Evolutionary conservation across 768 basidiomycete genomes (phyloP).

Genomic region (Vararia minispora): DNA sequence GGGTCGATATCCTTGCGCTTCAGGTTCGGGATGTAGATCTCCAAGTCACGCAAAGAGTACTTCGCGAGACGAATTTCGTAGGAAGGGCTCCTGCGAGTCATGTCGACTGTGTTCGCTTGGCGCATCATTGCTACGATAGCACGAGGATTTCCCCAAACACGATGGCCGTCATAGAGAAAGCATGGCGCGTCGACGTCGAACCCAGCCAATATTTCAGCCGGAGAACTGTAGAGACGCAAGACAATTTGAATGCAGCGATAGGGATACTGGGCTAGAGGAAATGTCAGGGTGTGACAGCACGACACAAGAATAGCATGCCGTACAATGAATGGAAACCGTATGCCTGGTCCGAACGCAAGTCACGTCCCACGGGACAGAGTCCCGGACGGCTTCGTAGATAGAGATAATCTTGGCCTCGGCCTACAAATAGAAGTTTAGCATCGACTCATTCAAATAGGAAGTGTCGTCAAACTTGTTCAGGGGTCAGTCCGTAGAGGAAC

Average conservation of each 20-base stretch:
- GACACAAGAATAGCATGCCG: constrained; percentile 14
- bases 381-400: constrained; percentile 54
- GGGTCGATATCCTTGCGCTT: constrained; percentile 43
- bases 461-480: constrained; percentile 31
- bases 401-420: constrained; percentile 47
- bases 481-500: constrained; percentile 48
- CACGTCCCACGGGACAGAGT: constrained; percentile 59
- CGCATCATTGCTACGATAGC: constrained; percentile 53
- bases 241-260: constrained; percentile 59
- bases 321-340: constrained; percentile 53
- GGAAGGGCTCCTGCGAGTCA: constrained; percentile 52
- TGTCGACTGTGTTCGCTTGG: constrained; percentile 53
- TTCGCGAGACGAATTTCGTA: constrained; percentile 52
- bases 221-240: constrained; percentile 49
- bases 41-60: constrained; percentile 41
- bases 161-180: constrained; percentile 41
- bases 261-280: constrained; percentile 44
- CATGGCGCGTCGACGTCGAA: constrained; percentile 61
- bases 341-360: constrained; percentile 59
- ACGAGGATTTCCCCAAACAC: constrained; percentile 51
- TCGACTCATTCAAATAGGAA: neutral
- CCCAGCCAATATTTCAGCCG: constrained; percentile 54
- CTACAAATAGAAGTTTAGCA: too few species aligned
- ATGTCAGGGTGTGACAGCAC: neutral
- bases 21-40: constrained; percentile 45